phyloP scores from a whole-genome alignment of 2,329 filamentous ascomycete species.

The Aulographum hederae region DNA sequence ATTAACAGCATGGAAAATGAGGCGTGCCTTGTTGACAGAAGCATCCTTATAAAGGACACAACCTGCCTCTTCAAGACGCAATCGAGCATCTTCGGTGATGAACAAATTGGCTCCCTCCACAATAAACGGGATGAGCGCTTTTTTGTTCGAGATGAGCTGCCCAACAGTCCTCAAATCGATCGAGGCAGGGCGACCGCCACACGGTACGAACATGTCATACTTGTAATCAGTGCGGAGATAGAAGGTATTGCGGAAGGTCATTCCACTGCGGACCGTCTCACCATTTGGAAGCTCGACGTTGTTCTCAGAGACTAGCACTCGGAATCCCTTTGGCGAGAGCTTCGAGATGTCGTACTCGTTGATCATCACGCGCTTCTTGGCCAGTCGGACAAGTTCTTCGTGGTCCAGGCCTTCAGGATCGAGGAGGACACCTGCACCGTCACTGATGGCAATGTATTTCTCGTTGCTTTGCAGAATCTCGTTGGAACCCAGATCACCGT shows the following conservation, averaged over 20 bases:
- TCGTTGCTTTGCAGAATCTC: slow-evolving; percentile 93
- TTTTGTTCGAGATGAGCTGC: slow-evolving; percentile 80
- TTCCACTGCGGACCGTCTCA: slow-evolving; percentile 78
- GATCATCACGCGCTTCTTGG: slow-evolving; percentile 79
- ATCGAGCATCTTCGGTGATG: slow-evolving; percentile 95
- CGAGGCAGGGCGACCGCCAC: slow-evolving; percentile 88
- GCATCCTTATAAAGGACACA: slow-evolving; percentile 95
- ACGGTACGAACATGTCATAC: slow-evolving; percentile 86
- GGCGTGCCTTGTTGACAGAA: slow-evolving; percentile 95
- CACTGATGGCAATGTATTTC: slow-evolving; percentile 89
- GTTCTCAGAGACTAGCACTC: slow-evolving; percentile 78
- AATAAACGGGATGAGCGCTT: slow-evolving; percentile 76
- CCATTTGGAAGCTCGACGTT: slow-evolving; percentile 77
- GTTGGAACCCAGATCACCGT: slow-evolving; percentile 92
- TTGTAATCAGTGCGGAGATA: slow-evolving; percentile 59
- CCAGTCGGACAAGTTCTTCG: slow-evolving; percentile 66
- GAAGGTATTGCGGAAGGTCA: slow-evolving; percentile 92
- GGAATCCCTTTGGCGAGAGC: slow-evolving; percentile 74
- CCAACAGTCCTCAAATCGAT: slow-evolving; percentile 80
- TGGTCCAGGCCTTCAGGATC: slow-evolving; percentile 81
- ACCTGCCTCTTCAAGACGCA: slow-evolving; percentile 86
- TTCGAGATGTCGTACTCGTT: slow-evolving; percentile 69
- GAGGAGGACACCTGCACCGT: slow-evolving; percentile 85
- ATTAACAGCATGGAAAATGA: too few relatives aligned
- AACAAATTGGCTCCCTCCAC: slow-evolving; percentile 97